Evolutionary conservation across 2,329 filamentous ascomycete species (phyloP), one percentile per base, ranked within the genome.

Genomic region (Fusarium lateritium): DNA sequence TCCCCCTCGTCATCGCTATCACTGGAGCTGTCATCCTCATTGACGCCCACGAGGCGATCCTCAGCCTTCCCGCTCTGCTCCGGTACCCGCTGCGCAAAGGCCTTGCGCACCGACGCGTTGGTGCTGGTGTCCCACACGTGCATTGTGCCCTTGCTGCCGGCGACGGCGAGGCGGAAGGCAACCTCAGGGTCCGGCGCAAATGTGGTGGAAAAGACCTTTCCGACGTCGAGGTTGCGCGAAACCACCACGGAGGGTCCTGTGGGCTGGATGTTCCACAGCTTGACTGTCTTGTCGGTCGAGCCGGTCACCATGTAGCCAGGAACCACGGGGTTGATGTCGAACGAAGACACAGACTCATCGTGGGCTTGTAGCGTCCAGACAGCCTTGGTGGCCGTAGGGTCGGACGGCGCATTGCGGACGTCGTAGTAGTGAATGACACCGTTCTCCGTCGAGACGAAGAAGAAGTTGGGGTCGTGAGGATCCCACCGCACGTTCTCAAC

Each of bases 121-220:
- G 96, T 99, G 79, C 93, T 89, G 22, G 96, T 98, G 80, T 98
- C 95, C 96, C 96, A 99, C 54, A 99, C 90, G 78, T 97, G 93
- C 76, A 98, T 90, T 36, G 89, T 88, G 45, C 96, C 96, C 83
- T 97, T 97, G 84, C 94, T 98, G 56, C 96, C 96, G 8, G 95
- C 96, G 19, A 99, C 94, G 3, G 94, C 93, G 44, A 99, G 85
- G 55, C 96, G 88, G 86, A 98, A 99, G 24, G 93, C 92, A 11
- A 98, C 94, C 80, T 96, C 93, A 34, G 90, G 80, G 77, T 99
- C 96, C 1, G 96, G 95, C 6, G 92, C 96, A 79, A 98, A 99
- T 8, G 87, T 88, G 3, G 94, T 92, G 13, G 93, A 93, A 81
- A 99, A 99, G 38, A 99, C 92, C 81, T 95, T 97, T 63, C 96